Evolutionary conservation across 2,329 filamentous ascomycete genomes (phyloP), one percentile per base, ranked within the genome.

Genomic region (Aspergillus ibericus): DNA sequence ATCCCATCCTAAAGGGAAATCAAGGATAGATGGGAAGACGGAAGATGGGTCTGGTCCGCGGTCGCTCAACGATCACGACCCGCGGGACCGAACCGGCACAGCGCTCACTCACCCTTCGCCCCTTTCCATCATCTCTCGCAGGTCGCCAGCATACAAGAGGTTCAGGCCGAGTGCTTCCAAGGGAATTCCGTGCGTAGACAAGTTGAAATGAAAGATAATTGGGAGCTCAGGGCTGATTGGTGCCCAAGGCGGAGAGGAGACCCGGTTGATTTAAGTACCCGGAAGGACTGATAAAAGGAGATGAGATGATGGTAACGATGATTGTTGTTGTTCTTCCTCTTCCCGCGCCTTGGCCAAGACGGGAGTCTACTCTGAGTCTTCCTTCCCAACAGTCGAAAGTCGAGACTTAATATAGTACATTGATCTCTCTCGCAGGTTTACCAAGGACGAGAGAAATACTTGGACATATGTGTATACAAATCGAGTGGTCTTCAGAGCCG

Each of bases 91-190:
- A 48, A 47, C 36, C 32, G 55, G 35, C n/a, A 55, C 15, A 44
- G 38, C 44, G 44, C 34, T 32, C 56, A 66, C 68, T 70, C 63
- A 72, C 71, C 70, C 66, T 69, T 69, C 67, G 52, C 59, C 59
- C 63, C 65, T 71, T 56, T 73, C 71, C 59, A 63, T 64, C 70
- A 73, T 73, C 53, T 60, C 62, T 62, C 34, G 22, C 48, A 59
- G 56, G 52, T 49, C 55, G 52, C 58, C 40, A 49, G 55, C n/a
- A 54, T 34, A 44, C 34, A 40, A 55, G 55, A 52, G 56, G 48
- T 36, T 36, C n/a, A 25, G 38, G 46, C 53, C 27, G n/a, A 3
- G 6, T 40, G 36, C 3, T 20, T 7, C 29, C 29, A 10, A 32
- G 29, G 9, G 29, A 2, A 32, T 32, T 10, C 12, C 8, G 29